These are phyloP conservation scores for Erucastrum elatum DNA, from an alignment of 345 rosid species.

Conservation along the genomic window DNA sequence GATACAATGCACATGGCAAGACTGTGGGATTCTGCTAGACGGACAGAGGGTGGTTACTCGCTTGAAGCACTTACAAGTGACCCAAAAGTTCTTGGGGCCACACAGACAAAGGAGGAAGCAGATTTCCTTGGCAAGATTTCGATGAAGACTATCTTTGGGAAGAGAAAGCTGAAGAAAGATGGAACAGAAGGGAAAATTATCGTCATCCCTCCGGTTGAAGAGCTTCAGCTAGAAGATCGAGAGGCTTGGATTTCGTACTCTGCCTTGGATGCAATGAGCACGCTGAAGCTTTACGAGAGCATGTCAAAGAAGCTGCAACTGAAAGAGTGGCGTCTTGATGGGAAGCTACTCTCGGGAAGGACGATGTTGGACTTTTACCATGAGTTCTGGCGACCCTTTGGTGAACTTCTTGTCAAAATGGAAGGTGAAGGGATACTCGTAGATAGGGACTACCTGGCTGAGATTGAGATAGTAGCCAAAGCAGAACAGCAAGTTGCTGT, in stretches of 20 bases:
- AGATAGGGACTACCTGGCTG: constrained; percentile 76
- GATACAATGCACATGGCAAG: constrained; percentile 99
- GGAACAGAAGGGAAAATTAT: constrained; percentile 82
- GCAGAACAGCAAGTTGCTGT: constrained; percentile 74
- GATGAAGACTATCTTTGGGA: constrained; percentile 86
- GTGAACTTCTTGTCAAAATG: constrained; percentile 83
- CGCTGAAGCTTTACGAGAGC: constrained; percentile 84
- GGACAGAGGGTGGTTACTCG: constrained; percentile 78
- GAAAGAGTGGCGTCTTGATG: constrained; percentile 71
- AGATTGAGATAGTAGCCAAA: constrained; percentile 84
- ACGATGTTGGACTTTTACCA: constrained; percentile 77
- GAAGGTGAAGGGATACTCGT: constrained; percentile 93
- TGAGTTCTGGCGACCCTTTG: constrained; percentile 84
- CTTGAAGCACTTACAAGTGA: constrained; percentile 95
- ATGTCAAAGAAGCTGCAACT: constrained; percentile 53
- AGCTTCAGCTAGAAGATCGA: constrained; percentile 77
- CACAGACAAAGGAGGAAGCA: constrained; percentile 44
- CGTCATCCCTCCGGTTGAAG: constrained; percentile 77
- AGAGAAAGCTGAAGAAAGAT: constrained; percentile 81
- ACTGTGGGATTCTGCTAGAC: constrained; percentile 89
- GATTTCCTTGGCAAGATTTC: constrained; percentile 81
- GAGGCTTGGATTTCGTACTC: constrained; percentile 88
- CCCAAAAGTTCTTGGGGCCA: constrained; percentile 52
- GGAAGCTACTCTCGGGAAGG: constrained; percentile 45
- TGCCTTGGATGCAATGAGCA: constrained; percentile 89